Conservation (phyloP, 164 flowering plant genomes). For the Malania oleifera region DNA sequence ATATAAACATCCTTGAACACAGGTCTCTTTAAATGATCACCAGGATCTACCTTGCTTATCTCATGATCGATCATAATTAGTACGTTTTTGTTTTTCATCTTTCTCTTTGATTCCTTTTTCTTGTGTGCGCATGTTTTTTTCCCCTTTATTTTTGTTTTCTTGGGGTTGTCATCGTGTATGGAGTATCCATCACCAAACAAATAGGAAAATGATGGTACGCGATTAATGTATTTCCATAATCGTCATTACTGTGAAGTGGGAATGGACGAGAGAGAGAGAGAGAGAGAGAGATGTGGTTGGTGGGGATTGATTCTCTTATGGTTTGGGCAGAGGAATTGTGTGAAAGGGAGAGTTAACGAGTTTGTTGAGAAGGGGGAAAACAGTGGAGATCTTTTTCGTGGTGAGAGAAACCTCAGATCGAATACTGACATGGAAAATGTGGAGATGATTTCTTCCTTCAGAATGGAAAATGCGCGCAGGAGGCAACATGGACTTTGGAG, state of each 20-base stretch:
- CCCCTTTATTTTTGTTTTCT: too few species aligned
- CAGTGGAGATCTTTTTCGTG: conserved; percentile 61
- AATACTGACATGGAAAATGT: conserved; percentile 31
- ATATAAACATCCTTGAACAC: conserved; percentile 44
- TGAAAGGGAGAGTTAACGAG: background rate
- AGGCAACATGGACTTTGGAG: too few species aligned
- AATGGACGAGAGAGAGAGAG: background rate
- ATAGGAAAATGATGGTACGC: conserved; percentile 11
- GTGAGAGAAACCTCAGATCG: conserved; percentile 36
- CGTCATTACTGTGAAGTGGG: background rate
- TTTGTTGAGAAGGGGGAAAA: conserved; percentile 11
- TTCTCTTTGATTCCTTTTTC: conserved; percentile 3
- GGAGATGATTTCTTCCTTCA: conserved; percentile 7
- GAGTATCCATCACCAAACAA: conserved; percentile 5
- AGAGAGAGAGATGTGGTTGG: conserved; percentile 4
- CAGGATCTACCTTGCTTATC: too few species aligned
- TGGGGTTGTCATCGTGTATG: too few species aligned
- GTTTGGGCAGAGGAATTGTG: too few species aligned
- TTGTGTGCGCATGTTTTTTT: conserved; percentile 4
- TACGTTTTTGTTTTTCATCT: background rate
- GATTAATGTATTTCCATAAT: conserved; percentile 9
- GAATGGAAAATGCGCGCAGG: too few species aligned
- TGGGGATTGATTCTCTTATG: too few species aligned
- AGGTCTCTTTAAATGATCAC: conserved; percentile 26
- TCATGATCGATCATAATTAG: conserved; percentile 2